Evolutionary conservation across 2,329 filamentous ascomycete genomes (phyloP).

Genomic region (Macrophomina tecta): DNA sequence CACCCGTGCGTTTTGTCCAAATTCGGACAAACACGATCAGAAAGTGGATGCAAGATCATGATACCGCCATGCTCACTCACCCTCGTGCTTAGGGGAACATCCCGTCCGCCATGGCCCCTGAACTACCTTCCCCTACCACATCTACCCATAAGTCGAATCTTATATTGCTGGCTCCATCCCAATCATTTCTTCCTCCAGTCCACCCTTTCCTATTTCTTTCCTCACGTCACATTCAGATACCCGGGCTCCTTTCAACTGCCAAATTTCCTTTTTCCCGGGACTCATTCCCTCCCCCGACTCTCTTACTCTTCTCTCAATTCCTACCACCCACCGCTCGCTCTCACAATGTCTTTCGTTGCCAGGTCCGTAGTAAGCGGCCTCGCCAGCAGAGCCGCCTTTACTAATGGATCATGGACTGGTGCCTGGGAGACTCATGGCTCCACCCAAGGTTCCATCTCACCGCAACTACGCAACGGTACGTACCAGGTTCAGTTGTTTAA

Average conservation of each 20-base stretch:
- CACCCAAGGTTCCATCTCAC: conserved; percentile 11
- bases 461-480: conserved; percentile 20
- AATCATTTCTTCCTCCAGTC: background rate
- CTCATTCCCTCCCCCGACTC: background rate
- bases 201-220: conserved; percentile 7
- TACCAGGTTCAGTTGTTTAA: background rate
- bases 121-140: background rate
- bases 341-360: conserved; percentile 26
- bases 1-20: background rate
- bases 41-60: conserved; percentile 4
- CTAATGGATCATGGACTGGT: conserved; percentile 13
- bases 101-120: background rate
- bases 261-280: background rate
- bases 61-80: background rate
- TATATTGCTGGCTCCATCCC: conserved; percentile 5
- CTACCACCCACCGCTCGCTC: background rate
- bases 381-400: conserved; percentile 10
- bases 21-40: background rate
- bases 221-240: background rate
- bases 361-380: conserved; percentile 16
- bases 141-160: background rate
- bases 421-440: conserved; percentile 12
- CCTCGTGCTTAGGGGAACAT: background rate
- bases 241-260: background rate
- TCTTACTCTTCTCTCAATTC: background rate